These are phyloP conservation scores for Halenospora varia DNA, from an alignment of 495 filamentous ascomycete genomes.

Conservation along the genomic window DNA sequence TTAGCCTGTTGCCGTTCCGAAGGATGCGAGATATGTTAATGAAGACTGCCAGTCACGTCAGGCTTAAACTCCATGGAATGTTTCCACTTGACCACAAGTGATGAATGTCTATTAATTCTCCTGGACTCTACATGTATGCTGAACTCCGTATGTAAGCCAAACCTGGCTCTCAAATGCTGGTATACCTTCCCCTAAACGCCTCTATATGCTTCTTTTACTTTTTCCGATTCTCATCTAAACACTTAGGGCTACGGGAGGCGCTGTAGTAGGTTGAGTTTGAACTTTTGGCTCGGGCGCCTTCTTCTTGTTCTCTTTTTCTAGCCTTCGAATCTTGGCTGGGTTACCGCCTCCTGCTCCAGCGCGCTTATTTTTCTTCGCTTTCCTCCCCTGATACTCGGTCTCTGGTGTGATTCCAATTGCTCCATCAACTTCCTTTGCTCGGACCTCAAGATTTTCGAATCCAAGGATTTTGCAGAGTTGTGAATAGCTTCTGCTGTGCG, in stretches of 20 bases:
- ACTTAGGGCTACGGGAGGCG: background rate
- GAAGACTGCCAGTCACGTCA: too few relatives aligned
- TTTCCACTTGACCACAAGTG: too few relatives aligned
- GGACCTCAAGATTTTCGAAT: constrained; percentile 52
- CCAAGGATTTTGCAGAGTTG: constrained; percentile 59
- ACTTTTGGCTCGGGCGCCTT: constrained; percentile 10
- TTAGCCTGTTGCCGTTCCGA: too few relatives aligned
- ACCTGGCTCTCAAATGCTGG: background rate
- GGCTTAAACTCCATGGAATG: too few relatives aligned
- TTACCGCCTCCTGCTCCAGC: constrained; percentile 40
- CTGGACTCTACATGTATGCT: too few relatives aligned
- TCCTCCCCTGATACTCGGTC: constrained; percentile 37
- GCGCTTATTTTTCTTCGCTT: constrained; percentile 49
- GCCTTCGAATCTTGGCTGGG: constrained; percentile 1
- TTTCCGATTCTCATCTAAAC: background rate
- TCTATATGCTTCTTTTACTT: constrained; percentile 3
- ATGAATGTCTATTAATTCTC: too few relatives aligned
- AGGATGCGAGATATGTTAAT: too few relatives aligned
- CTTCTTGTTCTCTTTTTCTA: constrained; percentile 8
- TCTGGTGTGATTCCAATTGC: constrained; percentile 54
- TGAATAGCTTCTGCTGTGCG: constrained; percentile 56
- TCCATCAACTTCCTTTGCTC: constrained; percentile 59
- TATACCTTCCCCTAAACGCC: constrained; percentile 8
- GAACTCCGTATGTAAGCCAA: too few relatives aligned
- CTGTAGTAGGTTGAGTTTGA: background rate